Evolutionary conservation across 2,329 filamentous ascomycete genomes (phyloP), one percentile per base, ranked within the genome.

Genomic region (Pestalotiopsis sp.): DNA sequence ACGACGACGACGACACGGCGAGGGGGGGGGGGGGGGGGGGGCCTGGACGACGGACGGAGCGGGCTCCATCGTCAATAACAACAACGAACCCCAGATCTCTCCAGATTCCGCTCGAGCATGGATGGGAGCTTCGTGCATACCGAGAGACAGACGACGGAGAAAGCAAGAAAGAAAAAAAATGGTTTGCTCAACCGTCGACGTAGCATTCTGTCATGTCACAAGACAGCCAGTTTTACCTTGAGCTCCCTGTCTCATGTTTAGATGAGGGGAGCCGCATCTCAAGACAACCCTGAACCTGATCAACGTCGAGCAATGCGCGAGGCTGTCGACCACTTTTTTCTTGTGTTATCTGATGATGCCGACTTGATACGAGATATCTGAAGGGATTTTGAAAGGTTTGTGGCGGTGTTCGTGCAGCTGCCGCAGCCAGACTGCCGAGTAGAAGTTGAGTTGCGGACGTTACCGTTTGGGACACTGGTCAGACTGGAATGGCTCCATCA

Each of bases 71-170:
- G 5, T 36, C 31, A 36, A 36, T 36, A 36, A 36, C 31, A 62
- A 62, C 59, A 62, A 20, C 59, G 59, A 62, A 62, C 59, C 59
- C 59, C 59, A 39, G 59, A 62, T 62, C 59, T 61, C 61, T 62
- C 61, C 61, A 25, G 61, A 64, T 49, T 25, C 23, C 36, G 39
- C 14, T 11, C 23, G 25, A 20, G 17, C 61, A 64, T 64, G 61
- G 61, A 64, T 45, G 11, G 6, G 39, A 6, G n/a, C 39, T 39
- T 45, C 61, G 36, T 23, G 38, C n/a, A 7, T 17, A 36, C n/a
- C 61, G 31, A 36, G 31, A 27, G 27, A 27, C 27, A 27, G 27
- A 27, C 27, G 5, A 36, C 31, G 9, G 31, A 36, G 7, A 6
- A 36, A 36, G 31, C 9, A 36, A 9, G 17, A 49, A 36, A 11